phyloP scores from a whole-genome alignment of 2,329 filamentous ascomycete species.

The Coniosporium tulheliwenetii region DNA sequence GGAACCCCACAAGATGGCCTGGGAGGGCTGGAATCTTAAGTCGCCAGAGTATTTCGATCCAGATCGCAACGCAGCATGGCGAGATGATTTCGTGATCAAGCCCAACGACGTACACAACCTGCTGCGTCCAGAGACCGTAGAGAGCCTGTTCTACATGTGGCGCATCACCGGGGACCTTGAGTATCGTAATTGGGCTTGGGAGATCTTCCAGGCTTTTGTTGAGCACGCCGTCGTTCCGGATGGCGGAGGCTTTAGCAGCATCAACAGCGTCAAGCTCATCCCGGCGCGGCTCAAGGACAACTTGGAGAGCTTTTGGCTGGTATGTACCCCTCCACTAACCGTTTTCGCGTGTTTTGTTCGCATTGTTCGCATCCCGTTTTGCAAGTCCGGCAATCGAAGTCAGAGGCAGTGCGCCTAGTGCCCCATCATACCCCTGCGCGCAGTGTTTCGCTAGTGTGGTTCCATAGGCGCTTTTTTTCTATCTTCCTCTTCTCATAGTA shows the following conservation, averaged over 20 bases:
- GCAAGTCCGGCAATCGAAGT: too few relatives aligned
- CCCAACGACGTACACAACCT: constrained; percentile 79
- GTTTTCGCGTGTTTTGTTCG: neutral
- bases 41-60: constrained; percentile 12
- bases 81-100: constrained; percentile 66
- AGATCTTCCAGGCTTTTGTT: constrained; percentile 90
- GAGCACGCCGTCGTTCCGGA: constrained; percentile 69
- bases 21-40: constrained; percentile 28
- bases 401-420: too few relatives aligned
- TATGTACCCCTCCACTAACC: constrained; percentile 26
- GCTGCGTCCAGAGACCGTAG: constrained; percentile 91
- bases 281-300: constrained; percentile 65
- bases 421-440: too few relatives aligned
- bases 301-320: constrained; percentile 98
- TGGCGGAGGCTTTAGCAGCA: constrained; percentile 65
- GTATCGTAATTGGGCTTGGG: constrained; percentile 95
- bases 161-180: constrained; percentile 79
- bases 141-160: constrained; percentile 97
- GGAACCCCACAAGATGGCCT: constrained; percentile 48
- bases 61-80: constrained; percentile 47
- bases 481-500: neutral
- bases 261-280: constrained; percentile 57
- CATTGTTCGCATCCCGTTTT: neutral
- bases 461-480: neutral
- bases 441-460: neutral